phyloP scores from a whole-genome alignment of 768 basidiomycete genomes.

The Boletus sp. region DNA sequence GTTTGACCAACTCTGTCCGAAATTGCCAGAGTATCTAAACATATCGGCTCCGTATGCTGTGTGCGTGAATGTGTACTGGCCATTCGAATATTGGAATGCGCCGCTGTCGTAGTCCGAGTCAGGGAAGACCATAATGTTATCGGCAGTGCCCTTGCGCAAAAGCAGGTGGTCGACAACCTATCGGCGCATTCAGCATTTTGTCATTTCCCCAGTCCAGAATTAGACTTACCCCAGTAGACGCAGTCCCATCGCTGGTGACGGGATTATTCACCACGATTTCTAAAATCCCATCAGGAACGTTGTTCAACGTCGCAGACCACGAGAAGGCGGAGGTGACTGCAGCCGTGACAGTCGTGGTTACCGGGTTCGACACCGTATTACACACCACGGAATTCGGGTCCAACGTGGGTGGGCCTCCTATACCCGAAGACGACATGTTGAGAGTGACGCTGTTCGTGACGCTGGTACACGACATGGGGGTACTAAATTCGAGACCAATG shows the following conservation, averaged over 20 bases:
- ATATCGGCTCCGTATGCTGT: conserved; percentile 82
- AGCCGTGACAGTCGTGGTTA: conserved; percentile 50
- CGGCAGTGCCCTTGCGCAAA: conserved; percentile 70
- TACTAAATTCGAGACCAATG: conserved; percentile 78
- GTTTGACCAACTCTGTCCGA: conserved; percentile 77
- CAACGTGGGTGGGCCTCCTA: conserved; percentile 56
- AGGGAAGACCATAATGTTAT: conserved; percentile 88
- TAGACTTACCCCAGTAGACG: conserved; percentile 54
- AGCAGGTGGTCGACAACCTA: conserved; percentile 75
- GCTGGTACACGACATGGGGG: conserved; percentile 68
- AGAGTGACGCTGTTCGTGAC: conserved; percentile 64
- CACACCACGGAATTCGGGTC: conserved; percentile 46
- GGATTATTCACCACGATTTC: conserved; percentile 67
- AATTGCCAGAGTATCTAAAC: conserved; percentile 87
- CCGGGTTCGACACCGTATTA: conserved; percentile 45
- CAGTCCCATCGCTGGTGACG: conserved; percentile 37
- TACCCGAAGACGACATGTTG: conserved; percentile 67
- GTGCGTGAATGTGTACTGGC: conserved; percentile 76
- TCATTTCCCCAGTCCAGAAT: background rate
- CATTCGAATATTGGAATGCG: conserved; percentile 56
- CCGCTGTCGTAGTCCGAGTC: conserved; percentile 70
- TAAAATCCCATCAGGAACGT: conserved; percentile 82
- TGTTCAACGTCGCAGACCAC: conserved; percentile 71
- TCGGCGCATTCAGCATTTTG: conserved; percentile 3
- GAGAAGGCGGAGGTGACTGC: conserved; percentile 59